A percentile compares a stretch with the other conserved stretches of the same genome.
phyloP scores from a whole-genome alignment of 768 basidiomycete genomes.

The Suillus tomentosus region DNA sequence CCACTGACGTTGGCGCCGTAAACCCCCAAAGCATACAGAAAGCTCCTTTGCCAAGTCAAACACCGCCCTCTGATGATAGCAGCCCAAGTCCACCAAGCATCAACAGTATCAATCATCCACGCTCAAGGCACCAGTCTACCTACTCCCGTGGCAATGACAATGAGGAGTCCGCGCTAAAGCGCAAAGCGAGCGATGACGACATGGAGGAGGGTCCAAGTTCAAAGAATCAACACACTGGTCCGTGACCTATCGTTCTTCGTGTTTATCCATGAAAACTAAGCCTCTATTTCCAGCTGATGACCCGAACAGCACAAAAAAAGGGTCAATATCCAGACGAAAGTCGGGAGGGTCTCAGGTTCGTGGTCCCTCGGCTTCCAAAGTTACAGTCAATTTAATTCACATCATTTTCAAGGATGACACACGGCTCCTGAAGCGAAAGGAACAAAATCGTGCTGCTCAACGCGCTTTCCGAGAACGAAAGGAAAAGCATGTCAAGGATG shows the following conservation, averaged over 20 bases:
- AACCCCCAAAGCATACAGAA: slow-evolving; percentile 60
- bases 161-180: slow-evolving; percentile 60
- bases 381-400: slow-evolving; percentile 8
- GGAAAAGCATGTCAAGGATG: slow-evolving; percentile 96
- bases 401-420: slow-evolving; percentile 58
- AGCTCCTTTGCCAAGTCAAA: slow-evolving; percentile 50
- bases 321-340: slow-evolving; percentile 37
- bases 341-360: slow-evolving; percentile 42
- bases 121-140: slow-evolving; percentile 18
- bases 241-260: slow-evolving; percentile 23
- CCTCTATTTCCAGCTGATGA: slow-evolving; percentile 24
- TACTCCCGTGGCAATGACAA: slow-evolving; percentile 35
- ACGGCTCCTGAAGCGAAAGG: slow-evolving; percentile 85
- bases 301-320: slow-evolving; percentile 28
- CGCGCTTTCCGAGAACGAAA: slow-evolving; percentile 96
- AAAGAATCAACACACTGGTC: slow-evolving; percentile 68
- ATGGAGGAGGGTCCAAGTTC: slow-evolving; percentile 64
- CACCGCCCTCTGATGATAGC: slow-evolving; percentile 73
- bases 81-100: slow-evolving; percentile 74
- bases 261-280: background rate
- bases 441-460: slow-evolving; percentile 97
- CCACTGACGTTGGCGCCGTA: slow-evolving; percentile 42
- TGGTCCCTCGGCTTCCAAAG: background rate
- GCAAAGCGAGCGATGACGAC: slow-evolving; percentile 73
- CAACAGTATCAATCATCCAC: slow-evolving; percentile 32